Evolutionary conservation across 1,139 yeast species (phyloP).

Genomic region (Candida albicans): DNA sequence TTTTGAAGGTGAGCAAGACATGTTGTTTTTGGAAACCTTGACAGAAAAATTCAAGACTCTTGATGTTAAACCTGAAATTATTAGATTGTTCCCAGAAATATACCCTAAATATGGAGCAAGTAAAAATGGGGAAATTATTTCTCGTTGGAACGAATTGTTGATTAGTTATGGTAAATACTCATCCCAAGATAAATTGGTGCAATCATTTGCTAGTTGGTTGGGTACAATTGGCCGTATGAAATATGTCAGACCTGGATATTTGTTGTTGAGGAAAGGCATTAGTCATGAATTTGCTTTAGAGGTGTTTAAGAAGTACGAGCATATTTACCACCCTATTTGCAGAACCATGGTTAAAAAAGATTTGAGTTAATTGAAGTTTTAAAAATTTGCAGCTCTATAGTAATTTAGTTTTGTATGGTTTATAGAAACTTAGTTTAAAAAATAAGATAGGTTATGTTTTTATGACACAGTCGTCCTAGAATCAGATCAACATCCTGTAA

Average conservation of each 20-base stretch:
- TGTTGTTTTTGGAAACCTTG: conserved; percentile 35
- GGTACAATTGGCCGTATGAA: conserved; percentile 47
- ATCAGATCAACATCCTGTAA: too few species aligned
- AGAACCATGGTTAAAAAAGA: conserved; percentile 38
- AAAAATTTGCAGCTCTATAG: neutral
- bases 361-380: conserved; percentile 17
- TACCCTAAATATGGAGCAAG: conserved; percentile 28
- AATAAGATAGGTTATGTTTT: too few species aligned
- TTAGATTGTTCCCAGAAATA: conserved; percentile 21
- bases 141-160: conserved; percentile 32
- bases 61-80: conserved; percentile 17
- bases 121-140: conserved; percentile 35
- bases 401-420: neutral
- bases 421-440: too few species aligned
- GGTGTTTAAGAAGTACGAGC: conserved; percentile 25
- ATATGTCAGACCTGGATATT: conserved; percentile 44
- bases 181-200: conserved; percentile 20
- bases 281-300: conserved; percentile 30
- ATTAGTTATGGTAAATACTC: conserved; percentile 28
- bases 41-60: conserved; percentile 21
- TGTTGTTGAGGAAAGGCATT: conserved; percentile 27
- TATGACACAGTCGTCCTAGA: too few species aligned
- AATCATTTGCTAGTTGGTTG: conserved; percentile 35
- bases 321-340: conserved; percentile 42
- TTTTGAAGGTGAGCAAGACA: conserved; percentile 37